Percentiles rank a stretch among this genome's conserved stretches.
These are phyloP conservation scores for Chlorella vulgaris DNA, from an alignment of 139 green algal species.

Conservation along the genomic window DNA sequence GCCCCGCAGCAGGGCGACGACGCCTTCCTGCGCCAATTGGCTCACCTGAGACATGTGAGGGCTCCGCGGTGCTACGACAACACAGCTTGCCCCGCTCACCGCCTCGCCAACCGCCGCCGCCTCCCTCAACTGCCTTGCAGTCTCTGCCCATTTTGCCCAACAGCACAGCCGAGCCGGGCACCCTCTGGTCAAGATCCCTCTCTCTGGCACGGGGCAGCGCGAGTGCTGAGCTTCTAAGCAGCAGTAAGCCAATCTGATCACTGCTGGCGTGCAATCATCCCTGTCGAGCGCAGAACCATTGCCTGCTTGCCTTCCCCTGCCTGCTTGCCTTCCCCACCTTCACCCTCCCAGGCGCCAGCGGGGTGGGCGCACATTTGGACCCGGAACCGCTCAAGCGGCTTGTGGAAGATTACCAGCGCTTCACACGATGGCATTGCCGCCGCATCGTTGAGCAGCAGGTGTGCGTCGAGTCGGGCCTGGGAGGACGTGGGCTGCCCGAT, in stretches of 20 bases:
- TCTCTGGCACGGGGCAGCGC: background rate
- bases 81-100: background rate
- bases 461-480: background rate
- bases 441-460: slow-evolving; percentile 21
- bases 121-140: background rate
- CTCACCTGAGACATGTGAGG: background rate
- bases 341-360: background rate
- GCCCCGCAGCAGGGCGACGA: background rate
- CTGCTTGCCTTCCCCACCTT: background rate
- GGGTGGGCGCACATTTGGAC: background rate
- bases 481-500: background rate
- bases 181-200: background rate
- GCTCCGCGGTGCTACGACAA: background rate
- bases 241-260: slow-evolving; percentile 3
- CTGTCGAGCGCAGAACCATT: too few relatives aligned
- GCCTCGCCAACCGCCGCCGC: background rate
- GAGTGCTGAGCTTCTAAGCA: background rate
- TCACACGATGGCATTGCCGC: slow-evolving; percentile 21
- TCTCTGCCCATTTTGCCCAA: background rate
- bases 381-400: background rate
- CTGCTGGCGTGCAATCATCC: too few relatives aligned
- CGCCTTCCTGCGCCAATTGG: slow-evolving; percentile 1
- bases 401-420: slow-evolving; percentile 3
- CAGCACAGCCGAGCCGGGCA: background rate
- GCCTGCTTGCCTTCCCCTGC: too few relatives aligned